Evolutionary conservation across 2,329 filamentous ascomycete genomes (phyloP).

Genomic region (Lasiodiplodia sp.): DNA sequence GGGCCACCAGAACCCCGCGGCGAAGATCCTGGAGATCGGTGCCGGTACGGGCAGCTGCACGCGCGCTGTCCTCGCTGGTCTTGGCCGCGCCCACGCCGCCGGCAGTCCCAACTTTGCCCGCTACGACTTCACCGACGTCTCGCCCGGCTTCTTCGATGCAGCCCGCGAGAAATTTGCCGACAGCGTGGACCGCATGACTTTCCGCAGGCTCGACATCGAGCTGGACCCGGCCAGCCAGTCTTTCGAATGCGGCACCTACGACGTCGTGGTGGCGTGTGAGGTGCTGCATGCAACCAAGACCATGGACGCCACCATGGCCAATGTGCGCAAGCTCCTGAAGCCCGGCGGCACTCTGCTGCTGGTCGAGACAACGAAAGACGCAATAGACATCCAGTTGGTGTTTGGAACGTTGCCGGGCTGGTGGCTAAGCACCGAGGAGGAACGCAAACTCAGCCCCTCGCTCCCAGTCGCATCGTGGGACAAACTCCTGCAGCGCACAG

Average conservation of each 20-base stretch:
- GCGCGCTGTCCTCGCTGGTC: not conserved
- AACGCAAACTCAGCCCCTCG: slow-evolving; percentile 37
- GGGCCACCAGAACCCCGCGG: not conserved
- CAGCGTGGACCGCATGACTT: slow-evolving; percentile 12
- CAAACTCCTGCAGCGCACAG: not conserved
- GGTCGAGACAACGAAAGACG: slow-evolving; percentile 32
- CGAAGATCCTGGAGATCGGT: slow-evolving; percentile 31
- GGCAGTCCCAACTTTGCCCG: not conserved
- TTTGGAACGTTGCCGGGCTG: slow-evolving; percentile 41
- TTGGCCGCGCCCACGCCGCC: not conserved
- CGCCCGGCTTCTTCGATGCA: slow-evolving; percentile 34
- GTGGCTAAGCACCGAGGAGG: slow-evolving; percentile 44
- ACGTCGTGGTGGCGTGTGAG: slow-evolving; percentile 25
- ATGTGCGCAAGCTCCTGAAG: slow-evolving; percentile 34
- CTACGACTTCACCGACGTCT: slow-evolving; percentile 38
- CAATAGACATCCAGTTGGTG: not conserved
- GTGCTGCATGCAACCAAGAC: slow-evolving; percentile 31
- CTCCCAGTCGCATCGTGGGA: slow-evolving; percentile 3
- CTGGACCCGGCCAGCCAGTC: slow-evolving; percentile 25
- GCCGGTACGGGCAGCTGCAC: slow-evolving; percentile 32
- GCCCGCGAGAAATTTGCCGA: slow-evolving; percentile 1
- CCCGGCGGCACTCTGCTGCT: slow-evolving; percentile 55
- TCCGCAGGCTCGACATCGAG: slow-evolving; percentile 28
- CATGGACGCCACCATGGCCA: slow-evolving; percentile 28
- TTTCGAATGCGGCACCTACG: slow-evolving; percentile 25